Percentiles rank a stretch among this genome's conserved stretches.
Conservation (phyloP, 495 filamentous ascomycete genomes). For the Cladorrhinum samala region DNA sequence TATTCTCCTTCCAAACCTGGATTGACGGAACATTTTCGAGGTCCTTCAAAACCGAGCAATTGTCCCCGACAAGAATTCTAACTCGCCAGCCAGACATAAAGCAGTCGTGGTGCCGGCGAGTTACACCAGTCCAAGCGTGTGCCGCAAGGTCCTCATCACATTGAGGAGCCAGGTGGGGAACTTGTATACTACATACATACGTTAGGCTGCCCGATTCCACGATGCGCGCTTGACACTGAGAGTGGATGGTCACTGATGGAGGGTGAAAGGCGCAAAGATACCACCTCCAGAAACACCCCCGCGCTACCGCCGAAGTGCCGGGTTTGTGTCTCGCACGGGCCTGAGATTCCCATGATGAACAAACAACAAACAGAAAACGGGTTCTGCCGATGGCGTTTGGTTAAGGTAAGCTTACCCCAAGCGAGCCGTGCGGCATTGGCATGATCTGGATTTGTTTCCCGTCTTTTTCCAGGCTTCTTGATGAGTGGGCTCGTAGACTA, state of each 20-base stretch:
- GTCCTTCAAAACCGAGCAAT: not conserved
- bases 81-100: conserved; percentile 8
- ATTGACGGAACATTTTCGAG: conserved; percentile 4
- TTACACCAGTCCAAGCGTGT: too few relatives aligned
- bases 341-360: too few relatives aligned
- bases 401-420: not conserved
- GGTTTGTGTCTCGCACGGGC: not conserved
- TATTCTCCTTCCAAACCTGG: conserved; percentile 9
- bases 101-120: too few relatives aligned
- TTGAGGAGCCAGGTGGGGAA: too few relatives aligned
- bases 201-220: not conserved
- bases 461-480: not conserved
- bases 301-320: not conserved
- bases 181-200: too few relatives aligned
- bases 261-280: too few relatives aligned
- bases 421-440: not conserved
- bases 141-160: too few relatives aligned
- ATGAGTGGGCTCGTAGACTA: too few relatives aligned
- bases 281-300: not conserved
- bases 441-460: not conserved
- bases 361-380: too few relatives aligned
- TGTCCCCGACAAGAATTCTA: not conserved
- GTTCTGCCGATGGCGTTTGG: conserved; percentile 2
- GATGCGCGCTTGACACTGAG: too few relatives aligned
- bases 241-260: too few relatives aligned